A percentile compares a stretch with the other conserved stretches of the same genome.
Evolutionary conservation across 352 stramenopile genomes (phyloP).

Genomic region (Globisporangium splendens): DNA sequence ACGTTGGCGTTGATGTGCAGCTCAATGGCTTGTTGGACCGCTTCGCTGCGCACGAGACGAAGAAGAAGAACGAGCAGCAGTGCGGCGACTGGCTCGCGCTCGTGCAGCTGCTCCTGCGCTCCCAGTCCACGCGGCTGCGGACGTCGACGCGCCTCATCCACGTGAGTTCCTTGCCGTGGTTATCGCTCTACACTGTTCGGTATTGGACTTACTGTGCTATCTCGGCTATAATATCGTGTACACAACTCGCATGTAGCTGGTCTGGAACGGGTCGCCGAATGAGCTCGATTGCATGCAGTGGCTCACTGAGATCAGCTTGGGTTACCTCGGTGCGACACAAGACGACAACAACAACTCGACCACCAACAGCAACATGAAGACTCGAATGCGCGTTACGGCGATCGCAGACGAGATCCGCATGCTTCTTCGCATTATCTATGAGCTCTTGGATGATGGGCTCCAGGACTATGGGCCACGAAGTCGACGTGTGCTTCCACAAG

Average conservation of each 20-base stretch:
- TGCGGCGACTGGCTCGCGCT: constrained; percentile 62
- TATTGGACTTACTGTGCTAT: neutral
- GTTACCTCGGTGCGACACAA: constrained; percentile 51
- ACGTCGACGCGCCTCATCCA: constrained; percentile 57
- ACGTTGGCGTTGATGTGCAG: constrained; percentile 17
- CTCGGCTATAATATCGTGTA: no score
- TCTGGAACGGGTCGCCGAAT: constrained; percentile 49
- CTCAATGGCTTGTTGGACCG: constrained; percentile 57
- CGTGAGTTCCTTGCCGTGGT: constrained; percentile 8
- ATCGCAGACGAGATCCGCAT: constrained; percentile 46
- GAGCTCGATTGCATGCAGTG: constrained; percentile 76
- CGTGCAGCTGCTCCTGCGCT: constrained; percentile 57
- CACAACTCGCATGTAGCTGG: constrained; percentile 10
- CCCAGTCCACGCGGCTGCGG: constrained; percentile 42
- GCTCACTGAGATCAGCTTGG: constrained; percentile 69
- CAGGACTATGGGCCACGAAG: constrained; percentile 12
- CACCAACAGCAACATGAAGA: constrained; percentile 1
- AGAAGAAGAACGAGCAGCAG: constrained; percentile 40
- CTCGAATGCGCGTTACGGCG: constrained; percentile 10
- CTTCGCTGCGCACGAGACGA: constrained; percentile 37
- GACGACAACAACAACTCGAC: constrained; percentile 15
- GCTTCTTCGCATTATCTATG: constrained; percentile 54
- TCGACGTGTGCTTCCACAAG: constrained; percentile 45
- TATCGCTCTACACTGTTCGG: no score
- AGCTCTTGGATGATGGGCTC: constrained; percentile 50